Evolutionary conservation across 805 yeast species (phyloP).

Genomic region (Hagleromyces aurorensis): DNA sequence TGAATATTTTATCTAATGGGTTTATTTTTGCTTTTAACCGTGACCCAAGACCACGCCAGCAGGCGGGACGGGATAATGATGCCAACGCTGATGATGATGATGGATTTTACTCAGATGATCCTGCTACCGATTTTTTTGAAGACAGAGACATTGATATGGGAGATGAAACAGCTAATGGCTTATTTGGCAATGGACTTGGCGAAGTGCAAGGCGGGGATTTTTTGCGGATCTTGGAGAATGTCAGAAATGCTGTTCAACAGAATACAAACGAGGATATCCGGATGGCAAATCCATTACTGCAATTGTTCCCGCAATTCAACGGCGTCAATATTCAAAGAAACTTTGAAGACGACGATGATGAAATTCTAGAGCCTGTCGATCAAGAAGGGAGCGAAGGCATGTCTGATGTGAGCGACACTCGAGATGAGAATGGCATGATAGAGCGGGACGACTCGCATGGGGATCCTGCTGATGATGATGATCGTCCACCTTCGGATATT

Average conservation of each 20-base stretch:
- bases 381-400: conserved; percentile 7
- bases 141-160: conserved; percentile 14
- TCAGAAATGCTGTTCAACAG: conserved; percentile 18
- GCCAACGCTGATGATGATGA: conserved; percentile 20
- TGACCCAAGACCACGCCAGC: conserved; percentile 20
- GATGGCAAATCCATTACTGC: conserved; percentile 17
- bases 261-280: conserved; percentile 14
- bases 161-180: conserved; percentile 12
- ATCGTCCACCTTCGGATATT: no score
- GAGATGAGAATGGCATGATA: conserved; percentile 9
- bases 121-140: conserved; percentile 18
- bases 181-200: conserved; percentile 6
- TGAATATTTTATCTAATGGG: conserved; percentile 23
- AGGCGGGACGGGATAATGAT: conserved; percentile 14
- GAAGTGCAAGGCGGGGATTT: conserved; percentile 9
- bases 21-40: conserved; percentile 22
- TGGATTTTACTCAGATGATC: conserved; percentile 10
- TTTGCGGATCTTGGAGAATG: conserved; percentile 21
- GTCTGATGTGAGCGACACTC: conserved; percentile 6
- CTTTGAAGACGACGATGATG: conserved; percentile 18
- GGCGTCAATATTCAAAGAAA: conserved; percentile 11
- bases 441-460: conserved; percentile 6
- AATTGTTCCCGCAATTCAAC: conserved; percentile 17
- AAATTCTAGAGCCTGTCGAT: conserved; percentile 12
- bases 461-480: conserved; percentile 2